Conservation (phyloP, 441 rosid genomes). For the Sinapis alba region DNA sequence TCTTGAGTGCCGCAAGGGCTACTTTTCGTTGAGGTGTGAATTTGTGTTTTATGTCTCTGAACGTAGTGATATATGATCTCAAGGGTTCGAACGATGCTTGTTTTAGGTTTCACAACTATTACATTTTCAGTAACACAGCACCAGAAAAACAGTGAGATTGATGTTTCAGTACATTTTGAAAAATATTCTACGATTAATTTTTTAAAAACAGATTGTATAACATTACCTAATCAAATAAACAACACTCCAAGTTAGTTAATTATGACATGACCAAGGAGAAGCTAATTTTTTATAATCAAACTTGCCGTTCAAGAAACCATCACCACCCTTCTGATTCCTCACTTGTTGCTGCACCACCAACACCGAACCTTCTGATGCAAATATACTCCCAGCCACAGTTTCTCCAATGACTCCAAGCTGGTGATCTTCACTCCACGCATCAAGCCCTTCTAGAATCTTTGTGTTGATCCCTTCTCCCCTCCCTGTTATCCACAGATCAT, state of each 20-base stretch:
- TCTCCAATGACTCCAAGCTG: constrained; percentile 78
- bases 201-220: background rate
- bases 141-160: background rate
- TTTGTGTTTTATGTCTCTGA: too few species aligned
- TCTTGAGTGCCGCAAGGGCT: too few species aligned
- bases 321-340: constrained; percentile 47
- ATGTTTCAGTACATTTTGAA: background rate
- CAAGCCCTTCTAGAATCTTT: constrained; percentile 58
- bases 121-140: too few species aligned
- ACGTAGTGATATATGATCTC: too few species aligned
- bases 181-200: background rate
- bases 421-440: constrained; percentile 58
- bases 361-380: constrained; percentile 59
- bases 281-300: constrained; percentile 33
- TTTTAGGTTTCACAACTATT: too few species aligned
- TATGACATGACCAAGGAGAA: constrained; percentile 15
- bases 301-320: constrained; percentile 40
- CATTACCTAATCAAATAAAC: constrained; percentile 11
- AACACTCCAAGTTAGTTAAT: background rate
- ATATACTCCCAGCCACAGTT: constrained; percentile 53
- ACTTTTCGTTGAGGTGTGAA: too few species aligned
- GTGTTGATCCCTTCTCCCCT: constrained; percentile 70
- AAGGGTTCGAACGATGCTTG: too few species aligned
- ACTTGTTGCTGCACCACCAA: constrained; percentile 79
- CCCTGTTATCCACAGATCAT: constrained; percentile 81